Conservation (phyloP, 1,284 basidiomycete species). For the Pulchroboletus neoregius region DNA sequence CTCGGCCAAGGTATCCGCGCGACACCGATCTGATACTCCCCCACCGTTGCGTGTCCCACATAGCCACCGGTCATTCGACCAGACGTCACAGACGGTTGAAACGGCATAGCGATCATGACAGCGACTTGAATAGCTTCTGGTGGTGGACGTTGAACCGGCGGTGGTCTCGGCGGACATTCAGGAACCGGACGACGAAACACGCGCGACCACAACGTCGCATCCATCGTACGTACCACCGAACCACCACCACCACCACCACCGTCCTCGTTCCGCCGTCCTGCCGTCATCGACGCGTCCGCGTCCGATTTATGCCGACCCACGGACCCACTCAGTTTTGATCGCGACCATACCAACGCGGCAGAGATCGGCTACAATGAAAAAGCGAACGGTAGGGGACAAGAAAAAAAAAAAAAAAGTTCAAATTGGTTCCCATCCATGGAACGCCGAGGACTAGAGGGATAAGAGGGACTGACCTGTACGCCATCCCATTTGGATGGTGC, state of each 20-base stretch:
- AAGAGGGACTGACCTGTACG: conserved; percentile 24
- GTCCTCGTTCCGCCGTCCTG: not conserved
- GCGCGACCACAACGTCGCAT: conserved; percentile 8
- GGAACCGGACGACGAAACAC: conserved; percentile 5
- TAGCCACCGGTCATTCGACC: not conserved
- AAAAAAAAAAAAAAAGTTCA: not conserved
- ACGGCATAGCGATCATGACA: conserved; percentile 35
- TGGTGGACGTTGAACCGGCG: conserved; percentile 6
- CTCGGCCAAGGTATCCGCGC: conserved; percentile 27
- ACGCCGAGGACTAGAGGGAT: accelerated
- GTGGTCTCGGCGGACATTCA: conserved; percentile 6
- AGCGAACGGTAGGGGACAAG: too few species aligned
- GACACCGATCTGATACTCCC: conserved; percentile 34
- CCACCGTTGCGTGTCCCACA: conserved; percentile 13
- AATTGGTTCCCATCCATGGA: not conserved
- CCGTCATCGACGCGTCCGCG: not conserved
- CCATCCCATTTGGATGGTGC: conserved; percentile 12
- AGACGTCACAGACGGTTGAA: conserved; percentile 1
- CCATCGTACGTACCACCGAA: conserved; percentile 52
- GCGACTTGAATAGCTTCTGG: conserved; percentile 30
- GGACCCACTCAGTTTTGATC: not conserved
- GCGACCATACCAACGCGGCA: conserved; percentile 20
- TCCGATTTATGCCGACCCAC: conserved; percentile 27
- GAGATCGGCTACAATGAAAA: conserved; percentile 19
- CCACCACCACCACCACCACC: not conserved